Base-by-base conservation (phyloP, 805 yeast species). In the Metschnikowia shivogae region DNA sequence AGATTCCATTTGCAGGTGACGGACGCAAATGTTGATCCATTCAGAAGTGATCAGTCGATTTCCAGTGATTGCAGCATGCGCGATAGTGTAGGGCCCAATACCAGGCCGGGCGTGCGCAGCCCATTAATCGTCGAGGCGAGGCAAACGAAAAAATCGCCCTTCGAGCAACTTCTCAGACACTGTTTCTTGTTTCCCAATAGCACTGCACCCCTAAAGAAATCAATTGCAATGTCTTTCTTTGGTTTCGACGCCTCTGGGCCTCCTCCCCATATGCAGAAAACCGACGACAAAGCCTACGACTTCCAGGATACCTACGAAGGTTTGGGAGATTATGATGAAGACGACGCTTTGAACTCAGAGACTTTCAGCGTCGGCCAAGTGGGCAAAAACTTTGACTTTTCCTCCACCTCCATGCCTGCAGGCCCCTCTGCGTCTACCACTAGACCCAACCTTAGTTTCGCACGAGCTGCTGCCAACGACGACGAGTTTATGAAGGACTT, bases 271-370 rank as follows among this genome's bases (percentile, higher is more conserved):
- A 47, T 39, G 46, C 48, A 44, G 41, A 47, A 33, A 32, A 48
- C 47, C 34, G 47, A 46, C 39, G 30, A 52, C 14, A 73, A 73
- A 38, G 66, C 77, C 8, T 73, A 79, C 61, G 89, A 86, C 60
- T 89, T 88, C 60, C 95, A 89, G 57, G 95, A 89, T 29, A 82
- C 92, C 14, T 86, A 86, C 63, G 86, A 81, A 45, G 90, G 92
- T 2, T 73, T 84, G 44, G 95, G 88, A 5, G 86, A 81, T 52
- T 73, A 70, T 39, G 76, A 73, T 29, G 86, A 81, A 46, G 90
- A 84, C 39, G 96, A 88, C 60, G 93, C 85, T 32, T 73, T 84
- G 54, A 86, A 87, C 59, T 86, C 81, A 50, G 89, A 83, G 59
- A 87, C 95, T 0, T 87, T 87, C 64, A 95, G 93, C 24, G 72